Evolutionary conservation across 2,329 filamentous ascomycete genomes (phyloP), one percentile per base, ranked within the genome.

Genomic region (Claviceps sp.): DNA sequence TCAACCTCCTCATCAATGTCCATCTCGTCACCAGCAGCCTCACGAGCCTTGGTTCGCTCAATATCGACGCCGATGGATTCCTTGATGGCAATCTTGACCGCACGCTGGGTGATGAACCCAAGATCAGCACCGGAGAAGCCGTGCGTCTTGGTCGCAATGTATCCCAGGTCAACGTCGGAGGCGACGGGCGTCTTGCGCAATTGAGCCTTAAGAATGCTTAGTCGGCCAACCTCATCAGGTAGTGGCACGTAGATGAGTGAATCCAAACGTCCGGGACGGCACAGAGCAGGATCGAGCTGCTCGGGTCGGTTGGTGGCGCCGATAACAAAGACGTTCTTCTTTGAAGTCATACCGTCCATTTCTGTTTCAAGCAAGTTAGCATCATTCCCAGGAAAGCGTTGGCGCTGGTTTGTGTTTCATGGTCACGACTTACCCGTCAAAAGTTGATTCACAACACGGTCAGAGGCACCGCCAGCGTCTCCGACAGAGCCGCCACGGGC

Each of bases 281-380:
- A 96, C 62, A 98, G 81, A 61, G 93, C 93, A 67, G 93, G 93
- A 71, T 98, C 93, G 55, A 98, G 86, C 76, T 97, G 93, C 76
- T 98, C 93, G 44, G 93, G 93, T 76, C 93, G 82, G 78, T 98
- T 98, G 71, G 93, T 98, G 46, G 93, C 93, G 69, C 93, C 93
- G 63, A 98, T 98, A 59, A 98, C 93, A 73, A 98, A 98, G 58
- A 98, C 93, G 69, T 98, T 98, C 86, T 98, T 98, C 87, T 98
- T 98, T 41, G 91, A 96, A 46, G 91, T 97, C 91, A 97, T 97
- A 63, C 91, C 91, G 61, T 97, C 91, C 91, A 97, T 96, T 81
- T 97, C 88, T 86, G 57, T 16, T 20, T 11, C 30, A 34, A 22
- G 34, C 47, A 9, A 45, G 62, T 81, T 70, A 82, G 75, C 61